phyloP scores from a whole-genome alignment of 306 rosid species.

The Aeschynomene evenia region DNA sequence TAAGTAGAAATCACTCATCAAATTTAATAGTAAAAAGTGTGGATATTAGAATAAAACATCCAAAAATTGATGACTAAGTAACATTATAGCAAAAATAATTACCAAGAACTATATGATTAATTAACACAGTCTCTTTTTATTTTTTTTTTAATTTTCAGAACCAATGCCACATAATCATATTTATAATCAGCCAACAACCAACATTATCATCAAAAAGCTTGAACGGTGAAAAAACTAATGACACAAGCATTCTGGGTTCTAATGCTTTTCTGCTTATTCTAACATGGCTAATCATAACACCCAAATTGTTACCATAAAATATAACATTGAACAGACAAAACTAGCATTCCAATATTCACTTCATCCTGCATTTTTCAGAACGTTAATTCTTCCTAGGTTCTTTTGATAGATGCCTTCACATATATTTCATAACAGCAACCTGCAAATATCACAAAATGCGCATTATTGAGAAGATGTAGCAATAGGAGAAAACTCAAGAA shows the following conservation, averaged over 20 bases:
- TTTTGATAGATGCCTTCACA: slow-evolving; percentile 51
- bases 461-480: slow-evolving; percentile 9
- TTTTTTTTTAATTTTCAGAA: not conserved
- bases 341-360: slow-evolving; percentile 21
- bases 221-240: not conserved
- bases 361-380: slow-evolving; percentile 32
- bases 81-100: too few relatives aligned
- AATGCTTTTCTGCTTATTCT: slow-evolving; percentile 32
- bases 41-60: too few relatives aligned
- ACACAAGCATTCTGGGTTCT: slow-evolving; percentile 33
- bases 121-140: too few relatives aligned
- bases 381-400: slow-evolving; percentile 47
- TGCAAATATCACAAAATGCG: slow-evolving; percentile 34
- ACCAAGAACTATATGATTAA: too few relatives aligned
- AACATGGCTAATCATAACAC: slow-evolving; percentile 14
- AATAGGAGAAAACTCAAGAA: not conserved
- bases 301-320: slow-evolving; percentile 28
- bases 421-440: slow-evolving; percentile 84
- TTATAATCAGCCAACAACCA: slow-evolving; percentile 6
- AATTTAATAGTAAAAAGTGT: too few relatives aligned
- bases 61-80: too few relatives aligned
- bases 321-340: slow-evolving; percentile 27
- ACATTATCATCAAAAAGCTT: slow-evolving; percentile 4
- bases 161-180: not conserved
- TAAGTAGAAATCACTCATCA: too few relatives aligned